These are phyloP conservation scores for Passalora sequoiae DNA, from an alignment of 2,329 filamentous ascomycete species.

Conservation along the genomic window DNA sequence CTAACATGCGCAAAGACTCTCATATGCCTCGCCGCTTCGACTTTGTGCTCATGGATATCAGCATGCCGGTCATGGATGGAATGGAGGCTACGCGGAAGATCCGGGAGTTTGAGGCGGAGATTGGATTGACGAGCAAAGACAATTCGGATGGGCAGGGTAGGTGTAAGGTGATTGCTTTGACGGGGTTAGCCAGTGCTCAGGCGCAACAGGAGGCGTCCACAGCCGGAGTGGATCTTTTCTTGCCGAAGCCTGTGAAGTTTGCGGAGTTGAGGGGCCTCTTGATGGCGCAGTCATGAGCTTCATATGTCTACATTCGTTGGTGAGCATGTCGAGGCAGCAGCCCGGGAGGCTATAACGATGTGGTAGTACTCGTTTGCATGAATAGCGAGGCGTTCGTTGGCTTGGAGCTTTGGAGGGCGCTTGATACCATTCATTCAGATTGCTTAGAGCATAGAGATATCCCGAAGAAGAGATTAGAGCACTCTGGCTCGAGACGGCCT, in stretches of 20 bases:
- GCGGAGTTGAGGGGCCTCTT: constrained; percentile 22
- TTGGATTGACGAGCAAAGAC: too few relatives aligned
- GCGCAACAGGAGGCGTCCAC: constrained; percentile 26
- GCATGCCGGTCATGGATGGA: constrained; percentile 36
- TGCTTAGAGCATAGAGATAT: neutral
- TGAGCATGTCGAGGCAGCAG: neutral
- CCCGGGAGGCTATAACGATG: neutral
- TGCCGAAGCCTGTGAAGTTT: constrained; percentile 31
- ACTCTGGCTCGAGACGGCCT: too few relatives aligned
- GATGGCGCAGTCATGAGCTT: too few relatives aligned
- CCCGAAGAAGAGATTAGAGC: too few relatives aligned
- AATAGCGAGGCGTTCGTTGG: neutral
- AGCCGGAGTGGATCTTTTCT: constrained; percentile 29
- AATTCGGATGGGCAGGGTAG: constrained; percentile 11
- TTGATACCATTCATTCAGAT: neutral
- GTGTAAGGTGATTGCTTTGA: constrained; percentile 26
- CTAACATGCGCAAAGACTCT: neutral
- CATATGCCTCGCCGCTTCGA: constrained; percentile 8
- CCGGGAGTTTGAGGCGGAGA: constrained; percentile 26
- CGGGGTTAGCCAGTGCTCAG: constrained; percentile 27
- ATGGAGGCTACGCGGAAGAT: constrained; percentile 29
- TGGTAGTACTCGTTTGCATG: neutral
- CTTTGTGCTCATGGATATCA: constrained; percentile 47
- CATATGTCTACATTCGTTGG: neutral
- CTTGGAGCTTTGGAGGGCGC: too few relatives aligned